Base-by-base conservation (phyloP, 345 rosid species). In the Mallotus nudiflorus region DNA sequence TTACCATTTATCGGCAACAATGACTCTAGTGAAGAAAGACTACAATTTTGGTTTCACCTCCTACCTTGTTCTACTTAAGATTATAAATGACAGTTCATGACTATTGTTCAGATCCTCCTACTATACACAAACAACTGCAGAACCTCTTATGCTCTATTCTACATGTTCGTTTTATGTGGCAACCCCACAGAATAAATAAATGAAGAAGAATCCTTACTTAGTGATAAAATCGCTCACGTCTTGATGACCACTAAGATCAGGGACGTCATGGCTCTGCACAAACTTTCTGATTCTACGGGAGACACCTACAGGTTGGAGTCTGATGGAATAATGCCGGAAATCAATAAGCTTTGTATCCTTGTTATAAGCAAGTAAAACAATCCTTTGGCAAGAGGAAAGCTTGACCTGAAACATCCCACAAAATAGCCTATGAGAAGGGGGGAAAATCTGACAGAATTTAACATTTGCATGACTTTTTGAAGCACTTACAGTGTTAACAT, bases 201-300 rank as follows among this genome's bases (percentile, higher is more conserved):
- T 5, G 18, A 35, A 71, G 3, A 31, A 46, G 35, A 33, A 66
- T 63, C 55, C 92, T 88, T 87, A 95, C 99, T 83, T 91, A 9
- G 96, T 91, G 66, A 96, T 82, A 77, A 87, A 92, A 77, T 89
- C 97, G 72, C 99, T 92, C 73, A 92, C 96, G 56, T 92, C 99
- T 78, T 84, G 95, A 48, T 91, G 85, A 75, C 85, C 86, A 75
- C 98, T 85, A 57, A 96, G 89, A 85, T 96, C 89, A 14, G 90
- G 97, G 58, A 88, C 95, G 77, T 89, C 85, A 73, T 88, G 99
- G 73, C 83, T 92, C 77, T 89, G 95, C 74, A 92, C 97, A 71
- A 91, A 89, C 62, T 88, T 96, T 77, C 92, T 88, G 48, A 96
- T 82, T 77, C 98, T 88, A 46, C 88, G 91, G 14, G 93, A 89